phyloP scores from a whole-genome alignment of 345 rosid genomes.

The Euphorbia tirucalli region DNA sequence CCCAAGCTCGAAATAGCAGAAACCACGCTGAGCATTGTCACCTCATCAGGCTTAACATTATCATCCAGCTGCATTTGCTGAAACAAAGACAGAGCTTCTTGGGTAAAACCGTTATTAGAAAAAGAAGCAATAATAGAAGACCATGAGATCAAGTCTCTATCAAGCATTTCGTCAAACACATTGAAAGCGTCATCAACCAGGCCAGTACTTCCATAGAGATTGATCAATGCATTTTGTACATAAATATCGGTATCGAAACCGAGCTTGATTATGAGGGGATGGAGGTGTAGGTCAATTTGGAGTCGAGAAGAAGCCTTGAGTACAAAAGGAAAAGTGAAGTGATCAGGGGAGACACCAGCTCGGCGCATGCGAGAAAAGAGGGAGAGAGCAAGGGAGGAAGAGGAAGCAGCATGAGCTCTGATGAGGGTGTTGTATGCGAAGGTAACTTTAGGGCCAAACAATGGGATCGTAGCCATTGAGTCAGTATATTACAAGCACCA shows the following conservation, averaged over 20 bases:
- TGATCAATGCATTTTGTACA: constrained; percentile 40
- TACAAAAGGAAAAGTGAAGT: constrained; percentile 63
- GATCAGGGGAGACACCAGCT: constrained; percentile 33
- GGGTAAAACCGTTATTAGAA: constrained; percentile 37
- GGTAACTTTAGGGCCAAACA: constrained; percentile 11
- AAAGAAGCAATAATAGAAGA: constrained; percentile 41
- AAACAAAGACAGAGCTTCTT: constrained; percentile 38
- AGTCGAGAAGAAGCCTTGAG: constrained; percentile 50
- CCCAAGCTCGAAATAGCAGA: constrained; percentile 43
- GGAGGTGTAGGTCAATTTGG: constrained; percentile 27
- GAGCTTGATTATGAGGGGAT: constrained; percentile 40
- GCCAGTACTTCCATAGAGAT: constrained; percentile 28
- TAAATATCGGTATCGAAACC: constrained; percentile 36
- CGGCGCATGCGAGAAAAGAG: constrained; percentile 43
- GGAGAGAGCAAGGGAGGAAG: constrained; percentile 34
- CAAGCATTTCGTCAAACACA: constrained; percentile 46
- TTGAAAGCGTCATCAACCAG: constrained; percentile 32
- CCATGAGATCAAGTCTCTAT: constrained; percentile 47
- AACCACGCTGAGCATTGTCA: constrained; percentile 42
- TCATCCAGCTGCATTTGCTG: constrained; percentile 38
- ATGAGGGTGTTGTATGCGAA: constrained; percentile 50
- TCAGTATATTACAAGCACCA: not conserved
- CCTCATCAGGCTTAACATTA: constrained; percentile 35
- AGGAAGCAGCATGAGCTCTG: constrained; percentile 36
- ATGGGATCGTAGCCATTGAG: not conserved